phyloP scores from a whole-genome alignment of 192 early-diverging fungal genomes.

The Entomortierella lignicola region DNA sequence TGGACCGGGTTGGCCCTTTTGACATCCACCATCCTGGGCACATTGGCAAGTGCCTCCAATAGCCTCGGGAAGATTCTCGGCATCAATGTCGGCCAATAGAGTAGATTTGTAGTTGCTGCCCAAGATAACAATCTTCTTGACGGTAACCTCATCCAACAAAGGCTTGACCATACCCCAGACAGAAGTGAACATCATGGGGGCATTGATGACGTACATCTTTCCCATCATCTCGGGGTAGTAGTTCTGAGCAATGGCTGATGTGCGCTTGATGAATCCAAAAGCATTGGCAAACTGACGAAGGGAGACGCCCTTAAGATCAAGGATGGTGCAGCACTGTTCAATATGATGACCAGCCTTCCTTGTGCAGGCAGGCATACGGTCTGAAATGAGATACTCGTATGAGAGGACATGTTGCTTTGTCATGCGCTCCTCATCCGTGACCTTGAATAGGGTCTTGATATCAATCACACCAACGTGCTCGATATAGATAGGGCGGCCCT shows the following conservation, averaged over 20 bases:
- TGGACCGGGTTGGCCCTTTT: conserved; percentile 59
- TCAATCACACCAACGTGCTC: conserved; percentile 77
- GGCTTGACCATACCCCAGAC: conserved; percentile 66
- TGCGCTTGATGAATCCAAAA: conserved; percentile 71
- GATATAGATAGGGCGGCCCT: conserved; percentile 79
- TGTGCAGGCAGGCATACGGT: conserved; percentile 78
- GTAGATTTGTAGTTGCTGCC: conserved; percentile 56
- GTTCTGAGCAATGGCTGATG: conserved; percentile 78
- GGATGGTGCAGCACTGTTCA: conserved; percentile 78
- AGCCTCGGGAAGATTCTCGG: conserved; percentile 53
- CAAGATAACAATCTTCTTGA: conserved; percentile 65
- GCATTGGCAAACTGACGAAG: conserved; percentile 73
- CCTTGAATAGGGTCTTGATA: conserved; percentile 68
- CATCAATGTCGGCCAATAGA: conserved; percentile 58
- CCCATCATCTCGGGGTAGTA: conserved; percentile 89
- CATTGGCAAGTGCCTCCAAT: conserved; percentile 64
- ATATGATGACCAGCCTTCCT: conserved; percentile 62
- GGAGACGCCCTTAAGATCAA: conserved; percentile 80
- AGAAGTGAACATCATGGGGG: conserved; percentile 78
- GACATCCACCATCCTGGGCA: conserved; percentile 52
- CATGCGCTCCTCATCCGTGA: conserved; percentile 77
- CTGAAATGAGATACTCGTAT: conserved; percentile 73
- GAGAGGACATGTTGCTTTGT: conserved; percentile 79
- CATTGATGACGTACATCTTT: conserved; percentile 87
- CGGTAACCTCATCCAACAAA: conserved; percentile 65